Evolutionary conservation across 768 basidiomycete genomes (phyloP).

Genomic region (Rhizopogon vulgaris): DNA sequence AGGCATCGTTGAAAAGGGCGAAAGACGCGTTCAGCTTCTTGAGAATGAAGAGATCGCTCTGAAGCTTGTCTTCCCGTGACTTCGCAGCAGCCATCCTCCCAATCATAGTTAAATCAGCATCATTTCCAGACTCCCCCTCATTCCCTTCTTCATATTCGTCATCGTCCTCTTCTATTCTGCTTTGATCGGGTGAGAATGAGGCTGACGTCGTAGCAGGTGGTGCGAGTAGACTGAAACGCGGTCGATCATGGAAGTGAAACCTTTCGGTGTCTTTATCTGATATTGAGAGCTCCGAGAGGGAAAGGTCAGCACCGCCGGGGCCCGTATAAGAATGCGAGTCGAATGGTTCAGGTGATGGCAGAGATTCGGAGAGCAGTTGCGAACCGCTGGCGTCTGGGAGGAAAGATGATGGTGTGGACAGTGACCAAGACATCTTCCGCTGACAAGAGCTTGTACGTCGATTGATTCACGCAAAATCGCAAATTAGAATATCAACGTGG

Average conservation of each 20-base stretch:
- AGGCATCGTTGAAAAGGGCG: constrained; percentile 59
- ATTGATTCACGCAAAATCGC: no score
- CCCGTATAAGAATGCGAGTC: constrained; percentile 31
- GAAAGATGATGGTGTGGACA: constrained; percentile 24
- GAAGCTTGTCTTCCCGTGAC: constrained; percentile 65
- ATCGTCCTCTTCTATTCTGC: constrained; percentile 18
- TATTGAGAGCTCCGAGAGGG: constrained; percentile 51
- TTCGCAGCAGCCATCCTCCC: constrained; percentile 22
- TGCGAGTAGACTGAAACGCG: constrained; percentile 29
- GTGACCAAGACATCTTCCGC: constrained; percentile 22
- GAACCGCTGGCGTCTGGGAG: constrained; percentile 26
- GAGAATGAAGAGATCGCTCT: constrained; percentile 66
- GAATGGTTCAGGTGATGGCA: constrained; percentile 27
- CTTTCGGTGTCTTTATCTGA: constrained; percentile 22
- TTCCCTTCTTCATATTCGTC: constrained; percentile 15
- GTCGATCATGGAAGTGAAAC: constrained; percentile 16
- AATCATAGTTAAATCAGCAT: constrained; percentile 16
- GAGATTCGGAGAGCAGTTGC: constrained; percentile 43
- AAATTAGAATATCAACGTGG: neutral
- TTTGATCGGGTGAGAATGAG: constrained; percentile 17
- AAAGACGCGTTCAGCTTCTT: constrained; percentile 70
- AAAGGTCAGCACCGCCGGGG: constrained; percentile 45
- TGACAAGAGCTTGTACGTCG: neutral
- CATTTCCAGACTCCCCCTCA: constrained; percentile 4
- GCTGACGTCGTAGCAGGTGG: constrained; percentile 14